Evolutionary conservation across 345 rosid species (phyloP).

Genomic region (Eutrema yunnanense): DNA sequence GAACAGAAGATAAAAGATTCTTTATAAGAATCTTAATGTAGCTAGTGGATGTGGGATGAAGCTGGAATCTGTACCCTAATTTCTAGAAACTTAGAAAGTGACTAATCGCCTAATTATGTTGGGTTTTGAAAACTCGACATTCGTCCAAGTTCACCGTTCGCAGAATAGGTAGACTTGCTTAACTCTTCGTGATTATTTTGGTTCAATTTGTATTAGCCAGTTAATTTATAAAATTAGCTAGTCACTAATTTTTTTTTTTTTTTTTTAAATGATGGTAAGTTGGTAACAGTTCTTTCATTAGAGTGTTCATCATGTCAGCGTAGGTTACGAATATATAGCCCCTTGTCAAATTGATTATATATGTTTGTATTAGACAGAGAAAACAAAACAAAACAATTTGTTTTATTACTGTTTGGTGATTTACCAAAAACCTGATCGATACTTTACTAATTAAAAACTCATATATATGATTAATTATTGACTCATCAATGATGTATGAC

Average conservation of each 20-base stretch:
- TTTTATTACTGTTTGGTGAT: neutral
- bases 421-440: neutral
- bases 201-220: too few species aligned
- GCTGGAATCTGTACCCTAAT: constrained; percentile 35
- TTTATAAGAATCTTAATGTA: neutral
- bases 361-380: too few species aligned
- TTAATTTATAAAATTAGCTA: too few species aligned
- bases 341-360: too few species aligned
- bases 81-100: constrained; percentile 18
- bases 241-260: too few species aligned
- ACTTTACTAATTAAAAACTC: neutral
- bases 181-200: too few species aligned
- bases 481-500: neutral
- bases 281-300: too few species aligned
- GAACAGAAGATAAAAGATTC: constrained; percentile 26
- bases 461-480: neutral
- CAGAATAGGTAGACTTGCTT: too few species aligned
- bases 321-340: too few species aligned
- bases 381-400: too few species aligned
- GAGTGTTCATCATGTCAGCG: too few species aligned
- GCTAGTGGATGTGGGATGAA: constrained; percentile 39
- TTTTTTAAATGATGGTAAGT: too few species aligned
- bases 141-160: neutral
- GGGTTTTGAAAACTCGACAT: neutral
- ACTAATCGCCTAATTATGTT: neutral